Evolutionary conservation across 2,329 filamentous ascomycete genomes (phyloP), one percentile per base, ranked within the genome.

Genomic region (Pestalotiopsis sp.): DNA sequence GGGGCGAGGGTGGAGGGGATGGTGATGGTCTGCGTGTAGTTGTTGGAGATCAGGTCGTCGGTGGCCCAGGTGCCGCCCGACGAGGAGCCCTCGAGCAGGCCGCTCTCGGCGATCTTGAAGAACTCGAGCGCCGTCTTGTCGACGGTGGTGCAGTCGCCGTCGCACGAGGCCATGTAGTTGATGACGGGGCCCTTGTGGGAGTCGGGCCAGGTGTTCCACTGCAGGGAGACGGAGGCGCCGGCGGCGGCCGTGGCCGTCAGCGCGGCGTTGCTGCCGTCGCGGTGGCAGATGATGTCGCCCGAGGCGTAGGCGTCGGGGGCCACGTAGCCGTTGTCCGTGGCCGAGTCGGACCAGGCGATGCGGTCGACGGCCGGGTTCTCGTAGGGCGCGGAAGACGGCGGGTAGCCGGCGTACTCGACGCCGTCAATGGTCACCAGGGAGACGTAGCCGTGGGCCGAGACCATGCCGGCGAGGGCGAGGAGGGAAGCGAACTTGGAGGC

Each of bases 141-240:
- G 27, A 77, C 77, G 23, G 69, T 70, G 41, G 72, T 65, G 70
- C 76, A 80, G 38, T 78, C 73, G 2, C 72, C 75, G 27, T 75
- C 71, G 72, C 78, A 80, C 63, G 72, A 73, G 45, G 79, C 79
- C n/a, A 81, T 73, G 69, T 80, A 80, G 70, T 78, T 76, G 40
- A 80, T 72, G 20, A 80, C 72, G 11, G 78, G 79, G 3, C 78
- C 78, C 59, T 76, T 69, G 81, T 93, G 85, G 67, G 83, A 86
- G 11, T 86, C 82, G n/a, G 90, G 90, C 91, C 91, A 93, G 17
- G 82, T 81, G 68, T 84, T 87, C 91, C 90, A 92, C 73, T 88
- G 84, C 63, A 92, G 79, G 69, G 86, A 81, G 72, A 92, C 77
- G 9, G 82, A 83, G 71, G 83, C 82, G 70, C 91, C 91, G 14